These are phyloP conservation scores for Mariannaea sp. DNA, from an alignment of 2,329 filamentous ascomycete genomes.

Conservation along the genomic window DNA sequence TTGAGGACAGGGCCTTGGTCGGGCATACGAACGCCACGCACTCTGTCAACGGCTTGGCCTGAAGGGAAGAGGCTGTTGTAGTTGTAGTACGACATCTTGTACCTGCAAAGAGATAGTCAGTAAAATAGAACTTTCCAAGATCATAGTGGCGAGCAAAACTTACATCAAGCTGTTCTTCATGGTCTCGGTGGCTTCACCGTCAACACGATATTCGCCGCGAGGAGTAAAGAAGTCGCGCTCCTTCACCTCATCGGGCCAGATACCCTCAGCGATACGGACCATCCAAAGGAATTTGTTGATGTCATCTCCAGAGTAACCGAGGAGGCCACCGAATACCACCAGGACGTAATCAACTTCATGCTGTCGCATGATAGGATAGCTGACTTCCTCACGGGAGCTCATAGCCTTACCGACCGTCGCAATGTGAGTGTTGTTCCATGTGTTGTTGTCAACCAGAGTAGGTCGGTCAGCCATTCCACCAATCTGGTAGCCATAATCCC, in stretches of 20 bases:
- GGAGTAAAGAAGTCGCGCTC: slow-evolving; percentile 95
- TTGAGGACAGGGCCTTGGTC: slow-evolving; percentile 82
- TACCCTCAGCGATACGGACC: slow-evolving; percentile 98
- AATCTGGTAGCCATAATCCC: slow-evolving; percentile 99
- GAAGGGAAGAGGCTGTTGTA: slow-evolving; percentile 89
- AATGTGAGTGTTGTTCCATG: slow-evolving; percentile 99
- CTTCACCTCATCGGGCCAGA: slow-evolving; percentile 99
- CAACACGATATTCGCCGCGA: slow-evolving; percentile 92
- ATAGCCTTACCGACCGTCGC: slow-evolving; percentile 98
- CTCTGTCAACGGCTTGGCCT: slow-evolving; percentile 88
- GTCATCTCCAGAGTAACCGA: slow-evolving; percentile 97
- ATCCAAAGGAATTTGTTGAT: slow-evolving; percentile 99
- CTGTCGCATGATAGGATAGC: slow-evolving; percentile 97
- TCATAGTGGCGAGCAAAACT: slow-evolving; percentile 49
- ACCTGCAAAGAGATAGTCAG: slow-evolving; percentile 64
- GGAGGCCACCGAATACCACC: slow-evolving; percentile 91
- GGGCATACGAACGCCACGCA: slow-evolving; percentile 81
- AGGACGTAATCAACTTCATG: slow-evolving; percentile 99
- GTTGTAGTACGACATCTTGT: slow-evolving; percentile 99
- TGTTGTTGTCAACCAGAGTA: slow-evolving; percentile 98
- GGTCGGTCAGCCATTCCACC: slow-evolving; percentile 98
- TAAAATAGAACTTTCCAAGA: neutral
- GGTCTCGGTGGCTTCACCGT: slow-evolving; percentile 88
- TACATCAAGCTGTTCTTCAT: slow-evolving; percentile 99
- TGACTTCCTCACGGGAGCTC: slow-evolving; percentile 96